Evolutionary conservation across 768 basidiomycete genomes (phyloP), one percentile per base, ranked within the genome.

Genomic region (Pleurotus citrinopileatus): DNA sequence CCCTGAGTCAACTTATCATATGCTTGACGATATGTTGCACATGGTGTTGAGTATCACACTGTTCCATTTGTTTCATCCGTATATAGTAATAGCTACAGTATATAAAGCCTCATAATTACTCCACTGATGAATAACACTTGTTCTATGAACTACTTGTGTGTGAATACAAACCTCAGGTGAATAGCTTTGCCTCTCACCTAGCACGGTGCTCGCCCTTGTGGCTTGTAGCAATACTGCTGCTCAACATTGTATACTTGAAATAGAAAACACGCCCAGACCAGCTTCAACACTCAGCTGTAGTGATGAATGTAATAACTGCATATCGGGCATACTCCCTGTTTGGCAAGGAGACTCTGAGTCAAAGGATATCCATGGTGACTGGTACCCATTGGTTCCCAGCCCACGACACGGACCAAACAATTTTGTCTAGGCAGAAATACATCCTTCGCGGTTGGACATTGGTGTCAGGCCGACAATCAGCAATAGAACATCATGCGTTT

Each of bases 281-380:
- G n/a, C n/a, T 25, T n/a, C n/a, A 2, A 17, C 4, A 28, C 5
- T 26, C n/a, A 50, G 48, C 48, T 20, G 48, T 37, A 10, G 48
- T 51, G 12, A 51, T 37, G 34, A 51, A 51, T 23, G 12, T 51
- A 5, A 37, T 51, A 28, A 51, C 48, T 15, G 48, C 48, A 15
- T 36, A 12, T 23, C 32, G 32, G 17, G 48, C 48, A 10, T 51
- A 51, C 7, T 34, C 29, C 20, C 34, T 51, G 7, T 51, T 19
- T n/a, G 48, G 48, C 19, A 4, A 20, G 12, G 48, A 51, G 34
- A 51, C 48, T 3, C 15, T 51, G 32, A 34, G 37, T 19, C 23
- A 37, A 20, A 34, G 23, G 10, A 3, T 51, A 10, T 15, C 48
- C 25, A 19, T 51, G 17, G 20, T 37, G 10, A 26, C 37, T 23